A percentile compares a stretch with the other conserved stretches of the same genome.
Conservation (phyloP, 495 filamentous ascomycete genomes). For the Sphaerosporella brunnea region DNA sequence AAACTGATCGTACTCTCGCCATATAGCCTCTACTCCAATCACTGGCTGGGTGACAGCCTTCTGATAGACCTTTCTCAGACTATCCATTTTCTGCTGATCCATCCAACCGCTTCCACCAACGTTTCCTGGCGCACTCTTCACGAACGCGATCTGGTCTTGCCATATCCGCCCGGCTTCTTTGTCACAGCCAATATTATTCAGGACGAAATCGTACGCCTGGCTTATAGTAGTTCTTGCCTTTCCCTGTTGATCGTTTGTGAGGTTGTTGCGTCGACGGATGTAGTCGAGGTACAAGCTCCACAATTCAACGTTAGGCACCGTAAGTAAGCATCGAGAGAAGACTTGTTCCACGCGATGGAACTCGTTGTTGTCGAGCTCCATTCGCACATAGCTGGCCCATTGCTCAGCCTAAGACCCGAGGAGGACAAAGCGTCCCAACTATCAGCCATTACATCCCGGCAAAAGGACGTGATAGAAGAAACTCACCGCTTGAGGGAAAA, state of each 20-base stretch:
- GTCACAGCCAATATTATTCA: constrained; percentile 80
- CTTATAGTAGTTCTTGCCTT: constrained; percentile 55
- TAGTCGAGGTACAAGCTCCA: constrained; percentile 94
- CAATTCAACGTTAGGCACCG: constrained; percentile 59
- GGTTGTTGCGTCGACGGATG: constrained; percentile 72
- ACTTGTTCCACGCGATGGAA: constrained; percentile 60
- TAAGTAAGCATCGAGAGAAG: constrained; percentile 54
- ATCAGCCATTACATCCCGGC: constrained; percentile 8
- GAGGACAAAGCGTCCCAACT: neutral
- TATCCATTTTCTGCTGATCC: constrained; percentile 93
- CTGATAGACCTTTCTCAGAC: constrained; percentile 77
- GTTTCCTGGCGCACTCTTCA: constrained; percentile 66
- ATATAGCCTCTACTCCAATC: constrained; percentile 57
- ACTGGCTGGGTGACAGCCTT: constrained; percentile 71
- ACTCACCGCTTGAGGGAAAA: constrained; percentile 85
- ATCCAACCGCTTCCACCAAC: constrained; percentile 80
- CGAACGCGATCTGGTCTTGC: constrained; percentile 81
- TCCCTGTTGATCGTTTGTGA: constrained; percentile 61
- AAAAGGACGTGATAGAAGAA: constrained; percentile 8
- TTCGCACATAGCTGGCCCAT: constrained; percentile 67
- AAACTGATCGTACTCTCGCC: constrained; percentile 95
- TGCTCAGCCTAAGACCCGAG: constrained; percentile 50
- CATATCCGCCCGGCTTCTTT: constrained; percentile 81
- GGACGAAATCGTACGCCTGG: constrained; percentile 74
- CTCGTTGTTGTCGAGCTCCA: constrained; percentile 74